These are phyloP conservation scores for Sechiopsis laciniata DNA, from an alignment of 306 rosid genomes.

Conservation along the genomic window DNA sequence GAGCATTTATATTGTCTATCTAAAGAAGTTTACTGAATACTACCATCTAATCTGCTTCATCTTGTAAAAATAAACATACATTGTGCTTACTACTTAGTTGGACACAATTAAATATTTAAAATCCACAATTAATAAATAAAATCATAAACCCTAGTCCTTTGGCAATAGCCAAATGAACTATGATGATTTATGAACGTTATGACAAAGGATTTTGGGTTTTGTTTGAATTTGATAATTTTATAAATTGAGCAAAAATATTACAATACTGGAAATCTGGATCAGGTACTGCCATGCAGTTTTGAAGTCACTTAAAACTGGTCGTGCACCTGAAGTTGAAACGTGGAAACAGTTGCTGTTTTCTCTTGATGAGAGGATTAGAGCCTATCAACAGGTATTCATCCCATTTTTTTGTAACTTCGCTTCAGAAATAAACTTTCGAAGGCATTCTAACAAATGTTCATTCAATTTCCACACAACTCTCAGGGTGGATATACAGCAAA, in stretches of 20 bases:
- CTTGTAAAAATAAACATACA: too few relatives aligned
- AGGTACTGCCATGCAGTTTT: slow-evolving; percentile 81
- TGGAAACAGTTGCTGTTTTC: slow-evolving; percentile 72
- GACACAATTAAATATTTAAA: too few relatives aligned
- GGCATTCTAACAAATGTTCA: neutral
- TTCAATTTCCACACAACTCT: slow-evolving; percentile 25
- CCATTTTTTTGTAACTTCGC: neutral
- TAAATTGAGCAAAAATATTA: slow-evolving; percentile 15
- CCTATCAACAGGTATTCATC: slow-evolving; percentile 72
- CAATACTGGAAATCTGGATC: slow-evolving; percentile 19
- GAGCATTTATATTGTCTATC: too few relatives aligned
- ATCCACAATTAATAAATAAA: too few relatives aligned
- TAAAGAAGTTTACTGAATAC: too few relatives aligned
- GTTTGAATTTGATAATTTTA: slow-evolving; percentile 10
- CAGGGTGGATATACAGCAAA: slow-evolving; percentile 83
- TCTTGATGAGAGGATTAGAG: slow-evolving; percentile 85
- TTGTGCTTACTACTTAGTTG: too few relatives aligned
- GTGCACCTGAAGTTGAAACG: slow-evolving; percentile 75
- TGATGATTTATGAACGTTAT: neutral
- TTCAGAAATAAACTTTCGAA: neutral
- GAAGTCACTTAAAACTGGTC: slow-evolving; percentile 75
- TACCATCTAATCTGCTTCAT: too few relatives aligned
- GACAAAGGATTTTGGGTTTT: neutral
- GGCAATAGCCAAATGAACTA: neutral
- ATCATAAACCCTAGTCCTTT: too few relatives aligned